Base-by-base conservation (phyloP, 2,329 filamentous ascomycete genomes). In the Torrubiella hemipterigena region DNA sequence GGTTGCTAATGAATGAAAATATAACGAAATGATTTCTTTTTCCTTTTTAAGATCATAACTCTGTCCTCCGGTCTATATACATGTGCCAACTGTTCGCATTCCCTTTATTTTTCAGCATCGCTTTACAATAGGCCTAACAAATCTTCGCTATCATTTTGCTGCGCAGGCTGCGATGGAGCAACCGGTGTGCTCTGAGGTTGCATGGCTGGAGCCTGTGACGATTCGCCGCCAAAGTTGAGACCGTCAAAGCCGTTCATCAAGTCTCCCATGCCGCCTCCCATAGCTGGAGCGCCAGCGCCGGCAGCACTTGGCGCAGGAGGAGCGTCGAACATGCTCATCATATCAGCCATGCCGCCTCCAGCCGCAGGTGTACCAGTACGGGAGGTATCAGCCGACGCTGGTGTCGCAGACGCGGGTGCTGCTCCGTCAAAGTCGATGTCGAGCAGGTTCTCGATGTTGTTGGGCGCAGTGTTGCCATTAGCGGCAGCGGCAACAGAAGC, bases 361-460 rank as follows among this genome's bases (percentile, higher is more conserved):
- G 52, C 34, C 10, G 47, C 49, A 4, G 81, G 81, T 41, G 77
- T 83, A 22, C 69, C 71, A 15, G 79, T 67, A 31, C 81, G 64
- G 40, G 81, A 76, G 5, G 81, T 80, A 18, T 80, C 85, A 23
- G 70, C 74, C 7, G 71, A 47, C 18, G 56, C 49, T 42, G 56
- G 61, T 34, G 61, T 54, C 37, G 64, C 59, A 10, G 83, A 89
- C n/a, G 91, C 89, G 4, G 89, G 89, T 3, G 82, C 87, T 3
- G 83, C 81, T 17, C 89, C 91, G 49, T 96, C 91, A 50, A 94
- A 94, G 55, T 94, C 86, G 47, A 94, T 93, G 48, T 98, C 91
- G 34, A 98, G 70, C 14, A 98, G 67, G 52, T 96, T 98, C 57
- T 98, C 91, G 41, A 89, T 71, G 47, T 94, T 95, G 61, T 59